Evolutionary conservation across 2,329 filamentous ascomycete genomes (phyloP).

Genomic region (Apiospora pterosperma): DNA sequence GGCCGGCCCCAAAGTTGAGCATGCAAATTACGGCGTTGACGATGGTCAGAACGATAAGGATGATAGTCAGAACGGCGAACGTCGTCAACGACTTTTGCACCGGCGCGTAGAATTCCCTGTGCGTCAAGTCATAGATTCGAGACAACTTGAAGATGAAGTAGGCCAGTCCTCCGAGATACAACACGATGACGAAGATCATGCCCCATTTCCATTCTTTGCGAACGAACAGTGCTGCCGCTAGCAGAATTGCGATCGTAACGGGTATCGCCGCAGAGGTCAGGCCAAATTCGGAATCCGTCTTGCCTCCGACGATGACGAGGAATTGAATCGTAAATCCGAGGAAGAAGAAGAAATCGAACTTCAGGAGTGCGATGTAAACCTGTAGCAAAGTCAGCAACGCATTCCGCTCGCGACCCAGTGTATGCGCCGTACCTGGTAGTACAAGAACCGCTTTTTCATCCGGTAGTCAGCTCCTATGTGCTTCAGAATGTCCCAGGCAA

Average conservation of each 20-base stretch:
- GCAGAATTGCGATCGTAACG: conserved; percentile 83
- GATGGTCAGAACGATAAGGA: conserved; percentile 86
- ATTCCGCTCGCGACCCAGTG: conserved; percentile 1
- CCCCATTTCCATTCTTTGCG: conserved; percentile 77
- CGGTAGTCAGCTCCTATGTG: conserved; percentile 95
- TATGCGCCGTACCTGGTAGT: conserved; percentile 72
- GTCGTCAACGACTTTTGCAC: conserved; percentile 84
- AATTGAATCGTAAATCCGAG: conserved; percentile 98
- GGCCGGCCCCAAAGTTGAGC: conserved; percentile 82
- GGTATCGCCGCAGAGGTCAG: conserved; percentile 88
- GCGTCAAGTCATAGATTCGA: conserved; percentile 77
- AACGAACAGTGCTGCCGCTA: conserved; percentile 81
- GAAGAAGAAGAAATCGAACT: conserved; percentile 99
- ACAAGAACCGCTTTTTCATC: conserved; percentile 94
- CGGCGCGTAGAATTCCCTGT: conserved; percentile 63
- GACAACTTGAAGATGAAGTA: conserved; percentile 99
- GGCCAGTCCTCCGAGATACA: conserved; percentile 84
- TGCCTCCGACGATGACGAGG: conserved; percentile 78
- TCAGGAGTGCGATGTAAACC: conserved; percentile 97
- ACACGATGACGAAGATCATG: conserved; percentile 73
- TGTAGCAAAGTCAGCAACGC: conserved; percentile 30
- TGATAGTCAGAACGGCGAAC: conserved; percentile 89
- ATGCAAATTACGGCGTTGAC: conserved; percentile 83
- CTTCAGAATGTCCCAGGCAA: conserved; percentile 99
- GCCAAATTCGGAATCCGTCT: conserved; percentile 71